Evolutionary conservation across 1,139 yeast species (phyloP).

Genomic region (Yamadazyma buinensis): DNA sequence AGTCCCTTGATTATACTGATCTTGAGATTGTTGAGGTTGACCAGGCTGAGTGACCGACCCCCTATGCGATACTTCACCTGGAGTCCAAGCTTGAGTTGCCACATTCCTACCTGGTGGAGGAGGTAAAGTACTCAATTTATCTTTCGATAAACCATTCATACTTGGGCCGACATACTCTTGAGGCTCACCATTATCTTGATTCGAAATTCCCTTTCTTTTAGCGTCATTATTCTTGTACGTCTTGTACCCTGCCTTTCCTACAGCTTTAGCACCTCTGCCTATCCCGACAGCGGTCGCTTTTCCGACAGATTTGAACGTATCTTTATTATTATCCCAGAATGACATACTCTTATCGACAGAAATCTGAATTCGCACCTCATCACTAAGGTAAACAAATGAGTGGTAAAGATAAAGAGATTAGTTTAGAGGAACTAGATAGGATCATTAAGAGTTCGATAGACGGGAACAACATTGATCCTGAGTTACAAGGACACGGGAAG

Average conservation of each 20-base stretch:
- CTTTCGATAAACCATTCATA: slow-evolving; percentile 13
- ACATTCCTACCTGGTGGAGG: slow-evolving; percentile 35
- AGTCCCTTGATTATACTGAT: no score
- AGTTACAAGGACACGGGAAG: background rate
- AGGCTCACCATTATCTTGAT: slow-evolving; percentile 1
- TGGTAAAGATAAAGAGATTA: slow-evolving; percentile 5
- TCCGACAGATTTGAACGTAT: slow-evolving; percentile 44
- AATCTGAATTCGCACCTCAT: slow-evolving; percentile 3
- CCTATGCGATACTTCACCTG: slow-evolving; percentile 1
- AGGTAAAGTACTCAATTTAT: slow-evolving; percentile 27
- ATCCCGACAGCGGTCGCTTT: slow-evolving; percentile 45
- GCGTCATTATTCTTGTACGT: slow-evolving; percentile 44
- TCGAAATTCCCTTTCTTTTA: slow-evolving; percentile 18
- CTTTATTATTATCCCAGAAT: slow-evolving; percentile 56
- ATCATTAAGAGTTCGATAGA: slow-evolving; percentile 6
- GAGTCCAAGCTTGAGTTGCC: background rate
- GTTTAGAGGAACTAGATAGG: slow-evolving; percentile 6
- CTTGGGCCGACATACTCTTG: background rate
- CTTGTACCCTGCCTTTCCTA: slow-evolving; percentile 46
- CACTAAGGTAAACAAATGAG: slow-evolving; percentile 5
- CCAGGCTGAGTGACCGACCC: background rate
- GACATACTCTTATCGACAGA: slow-evolving; percentile 20
- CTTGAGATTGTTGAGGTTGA: background rate
- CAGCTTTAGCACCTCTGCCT: slow-evolving; percentile 46
- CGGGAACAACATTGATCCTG: slow-evolving; percentile 5